These are phyloP conservation scores for Fulvia fulva DNA, from an alignment of 2,329 filamentous ascomycete species.

Conservation along the genomic window DNA sequence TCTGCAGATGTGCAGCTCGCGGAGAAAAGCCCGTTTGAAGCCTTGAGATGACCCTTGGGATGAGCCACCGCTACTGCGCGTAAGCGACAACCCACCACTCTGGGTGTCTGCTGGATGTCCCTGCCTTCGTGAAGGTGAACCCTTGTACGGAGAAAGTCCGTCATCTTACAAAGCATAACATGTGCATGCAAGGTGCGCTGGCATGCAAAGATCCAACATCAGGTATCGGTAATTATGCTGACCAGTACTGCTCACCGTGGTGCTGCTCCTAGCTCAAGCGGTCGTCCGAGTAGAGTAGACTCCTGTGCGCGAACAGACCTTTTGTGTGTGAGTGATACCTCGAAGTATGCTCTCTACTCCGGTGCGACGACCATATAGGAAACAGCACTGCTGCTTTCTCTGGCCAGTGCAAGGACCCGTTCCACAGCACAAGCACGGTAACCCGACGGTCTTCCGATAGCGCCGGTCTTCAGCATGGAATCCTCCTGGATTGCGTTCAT, in stretches of 20 bases:
- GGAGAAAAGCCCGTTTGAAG: background rate
- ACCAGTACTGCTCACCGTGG: too few relatives aligned
- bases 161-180: too few relatives aligned
- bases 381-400: background rate
- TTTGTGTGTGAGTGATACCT: background rate
- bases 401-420: background rate
- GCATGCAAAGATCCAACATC: too few relatives aligned
- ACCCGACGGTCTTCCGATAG: background rate
- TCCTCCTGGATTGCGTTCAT: background rate
- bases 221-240: too few relatives aligned
- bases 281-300: background rate
- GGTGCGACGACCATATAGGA: background rate
- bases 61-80: background rate
- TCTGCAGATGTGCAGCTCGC: constrained; percentile 2
- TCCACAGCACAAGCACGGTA: background rate
- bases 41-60: background rate
- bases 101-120: too few relatives aligned
- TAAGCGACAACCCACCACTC: background rate
- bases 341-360: background rate
- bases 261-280: too few relatives aligned
- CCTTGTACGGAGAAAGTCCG: background rate
- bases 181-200: too few relatives aligned
- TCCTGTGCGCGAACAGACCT: background rate
- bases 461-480: background rate
- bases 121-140: background rate